Base-by-base conservation (phyloP, 2,329 filamentous ascomycete genomes). In the Fusarium sp. region DNA sequence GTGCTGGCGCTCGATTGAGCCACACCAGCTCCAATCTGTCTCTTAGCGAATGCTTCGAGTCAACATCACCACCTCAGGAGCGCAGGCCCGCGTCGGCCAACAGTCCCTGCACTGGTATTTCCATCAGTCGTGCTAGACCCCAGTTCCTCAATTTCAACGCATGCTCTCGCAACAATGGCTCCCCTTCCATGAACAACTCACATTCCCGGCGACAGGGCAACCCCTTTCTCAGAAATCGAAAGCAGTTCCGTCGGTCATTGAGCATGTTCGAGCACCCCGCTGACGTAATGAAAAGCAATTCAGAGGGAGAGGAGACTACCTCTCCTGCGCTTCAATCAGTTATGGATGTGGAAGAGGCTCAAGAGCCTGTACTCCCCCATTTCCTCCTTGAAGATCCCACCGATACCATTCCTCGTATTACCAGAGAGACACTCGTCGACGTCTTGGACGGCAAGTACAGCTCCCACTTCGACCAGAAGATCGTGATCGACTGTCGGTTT, bases 261-360 rank as follows among this genome's bases (percentile, higher is more conserved):
- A 98, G 96, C 85, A 99, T 99, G 96, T 99, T 97, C 80, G 95
- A 98, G 81, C 89, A 91, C 77, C 91, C 94, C 5, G 91, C 88
- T 69, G 96, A 98, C 76, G 85, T 97, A 55, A 91, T 97, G 82
- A 93, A 93, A 80, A 84, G 90, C 56, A 93, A 94, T 77, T 83
- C 76, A 3, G 78, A 90, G 68, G 87, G 88, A 43, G 86, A 87
- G 13, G 78, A 81, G 59, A 75, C 80, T 52, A 77, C 77, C 13
- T 76, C 78, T 6, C 73, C 77, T 60, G 64, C 71, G 17, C 82
- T 95, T 64, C 87, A 92, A 72, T 90, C 91, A 40, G 91, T 95
- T 57, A 92, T 92, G 87, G 94, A 97, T 76, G 84, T 96, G 52
- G 93, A 97, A 76, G 91, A 93, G 75, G 80, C 88, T 18, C 88